A percentile compares a stretch with the other conserved stretches of the same genome.
These are phyloP conservation scores for Populus pruinosa DNA, from an alignment of 345 rosid species.

Conservation along the genomic window DNA sequence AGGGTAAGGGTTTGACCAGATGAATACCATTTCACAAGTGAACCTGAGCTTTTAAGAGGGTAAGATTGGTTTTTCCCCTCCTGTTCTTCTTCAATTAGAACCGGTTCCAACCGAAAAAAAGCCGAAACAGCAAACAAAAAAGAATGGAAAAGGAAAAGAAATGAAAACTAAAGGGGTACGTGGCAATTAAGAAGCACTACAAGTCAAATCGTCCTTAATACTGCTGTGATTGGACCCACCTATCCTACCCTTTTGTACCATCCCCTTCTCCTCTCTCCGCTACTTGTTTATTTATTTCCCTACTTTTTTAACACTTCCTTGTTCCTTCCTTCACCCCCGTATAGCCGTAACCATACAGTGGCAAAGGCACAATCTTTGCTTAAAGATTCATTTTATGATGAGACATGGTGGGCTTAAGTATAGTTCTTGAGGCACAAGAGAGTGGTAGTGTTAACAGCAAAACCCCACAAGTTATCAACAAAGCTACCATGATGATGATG, in stretches of 20 bases:
- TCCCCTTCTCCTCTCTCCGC: not conserved
- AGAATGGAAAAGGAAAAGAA: not conserved
- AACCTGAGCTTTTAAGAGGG: no score
- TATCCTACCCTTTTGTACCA: not conserved
- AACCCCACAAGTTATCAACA: conserved; percentile 56
- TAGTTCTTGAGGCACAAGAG: conserved; percentile 56
- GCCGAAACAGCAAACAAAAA: conserved; percentile 1
- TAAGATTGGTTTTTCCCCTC: no score
- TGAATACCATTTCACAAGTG: no score
- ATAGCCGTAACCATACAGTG: no score
- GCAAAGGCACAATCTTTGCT: not conserved
- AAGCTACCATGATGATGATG: conserved; percentile 35
- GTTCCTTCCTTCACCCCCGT: not conserved
- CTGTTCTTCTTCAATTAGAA: no score
- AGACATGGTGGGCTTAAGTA: conserved; percentile 79
- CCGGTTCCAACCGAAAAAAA: not conserved
- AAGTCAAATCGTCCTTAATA: conserved; percentile 61
- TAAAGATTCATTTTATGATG: not conserved
- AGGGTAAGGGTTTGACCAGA: no score
- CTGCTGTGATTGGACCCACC: conserved; percentile 36
- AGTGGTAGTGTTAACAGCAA: conserved; percentile 28
- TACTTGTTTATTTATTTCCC: no score
- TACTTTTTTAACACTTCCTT: not conserved
- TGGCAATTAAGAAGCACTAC: conserved; percentile 51
- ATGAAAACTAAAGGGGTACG: conserved; percentile 32